phyloP scores from a whole-genome alignment of 1,139 yeast genomes.

The Protomyces inouyei region DNA sequence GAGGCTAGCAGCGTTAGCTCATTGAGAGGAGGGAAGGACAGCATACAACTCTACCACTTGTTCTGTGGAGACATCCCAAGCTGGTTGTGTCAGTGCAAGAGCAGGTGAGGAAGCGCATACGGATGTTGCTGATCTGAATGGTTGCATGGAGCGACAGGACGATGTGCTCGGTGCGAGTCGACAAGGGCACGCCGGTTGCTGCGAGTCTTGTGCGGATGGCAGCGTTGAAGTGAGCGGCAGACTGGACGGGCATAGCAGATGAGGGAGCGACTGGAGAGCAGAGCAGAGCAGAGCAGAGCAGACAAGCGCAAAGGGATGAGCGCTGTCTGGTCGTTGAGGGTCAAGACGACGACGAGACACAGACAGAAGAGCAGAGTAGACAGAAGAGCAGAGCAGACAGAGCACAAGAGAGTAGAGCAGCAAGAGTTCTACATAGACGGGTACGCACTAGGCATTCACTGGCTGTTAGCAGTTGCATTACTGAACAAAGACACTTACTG shows the following conservation, averaged over 20 bases:
- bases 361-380: not conserved
- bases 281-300: not conserved
- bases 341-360: not conserved
- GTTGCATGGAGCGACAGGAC: constrained; percentile 4
- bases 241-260: not conserved
- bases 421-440: too few relatives aligned
- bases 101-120: not conserved
- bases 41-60: constrained; percentile 22
- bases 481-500: constrained; percentile 55
- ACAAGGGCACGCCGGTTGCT: not conserved
- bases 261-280: not conserved
- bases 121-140: constrained; percentile 26
- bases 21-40: not conserved
- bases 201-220: not conserved
- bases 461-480: not conserved
- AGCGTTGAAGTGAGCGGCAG: not conserved
- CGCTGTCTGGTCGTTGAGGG: not conserved
- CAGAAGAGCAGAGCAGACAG: not conserved
- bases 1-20: not conserved
- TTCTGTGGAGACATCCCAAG: constrained; percentile 28
- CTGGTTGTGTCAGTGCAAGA: not conserved
- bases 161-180: not conserved
- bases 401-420: not conserved
- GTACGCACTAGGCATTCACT: not conserved
- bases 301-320: not conserved